Evolutionary conservation across 2,329 filamentous ascomycete species (phyloP), one percentile per base, ranked within the genome.

Genomic region (Talaromyces verruculosus): DNA sequence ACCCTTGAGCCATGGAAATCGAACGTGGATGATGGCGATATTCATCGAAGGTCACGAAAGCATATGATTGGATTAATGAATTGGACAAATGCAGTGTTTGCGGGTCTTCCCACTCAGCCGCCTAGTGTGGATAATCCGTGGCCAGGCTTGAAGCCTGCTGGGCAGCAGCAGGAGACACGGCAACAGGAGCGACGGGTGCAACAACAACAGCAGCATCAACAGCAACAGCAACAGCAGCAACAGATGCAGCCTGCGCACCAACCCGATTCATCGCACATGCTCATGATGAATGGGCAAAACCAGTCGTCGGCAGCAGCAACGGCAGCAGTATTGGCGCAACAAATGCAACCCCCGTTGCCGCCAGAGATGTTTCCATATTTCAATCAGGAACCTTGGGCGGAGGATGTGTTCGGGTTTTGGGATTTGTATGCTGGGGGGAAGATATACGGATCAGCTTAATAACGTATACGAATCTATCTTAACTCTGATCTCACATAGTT

Each of bases 381-480:
- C 30, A 63, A 66, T 33, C 60, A 63, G 25, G 65, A 66, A 15
- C 55, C 61, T 2, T 66, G 65, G 65, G 43, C 60, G 1, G 53
- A 66, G 19, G 65, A 66, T 45, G 45, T 63, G 4, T 60, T 66
- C 39, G 65, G 65, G 10, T 63, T 66, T 10, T 66, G 65, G 65
- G 53, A 60, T 43, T 19, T 66, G 47, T 63, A 63, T 33, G 30
- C 3, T 25, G 62, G 25, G 10, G n/a, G n/a, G 13, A 53, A 17
- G n/a, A 53, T 55, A 15, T 63, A 62, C 47, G 35, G 37, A 45
- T 45, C 30, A 30, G 13, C 15, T 33, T 37, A 22, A 35, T 22
- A 57, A 2, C 2, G 7, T 33, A 35, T 55, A 57, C 28, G 10
- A 35, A 55, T 19, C 7, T 37, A 51, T 28, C 4, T 49, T 11